These are phyloP conservation scores for Boletus rubropictus DNA, from an alignment of 768 basidiomycete species.

Conservation along the genomic window DNA sequence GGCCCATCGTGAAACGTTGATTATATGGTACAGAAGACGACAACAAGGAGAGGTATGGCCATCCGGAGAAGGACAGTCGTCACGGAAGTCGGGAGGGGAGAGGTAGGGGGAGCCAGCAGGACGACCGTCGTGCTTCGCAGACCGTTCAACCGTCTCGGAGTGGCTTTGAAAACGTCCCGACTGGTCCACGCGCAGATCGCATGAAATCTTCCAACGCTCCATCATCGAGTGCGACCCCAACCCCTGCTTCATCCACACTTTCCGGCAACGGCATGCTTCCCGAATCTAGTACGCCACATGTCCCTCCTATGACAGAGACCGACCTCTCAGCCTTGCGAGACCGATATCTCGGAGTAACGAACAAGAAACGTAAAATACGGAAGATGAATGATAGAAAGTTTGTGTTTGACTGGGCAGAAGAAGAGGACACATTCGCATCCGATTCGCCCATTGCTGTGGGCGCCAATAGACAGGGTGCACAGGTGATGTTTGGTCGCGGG, in stretches of 20 bases:
- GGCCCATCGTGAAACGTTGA: constrained; percentile 3
- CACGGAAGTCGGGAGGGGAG: constrained; percentile 38
- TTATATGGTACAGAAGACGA: constrained; percentile 40
- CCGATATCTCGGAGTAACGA: constrained; percentile 90
- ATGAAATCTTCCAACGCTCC: constrained; percentile 34
- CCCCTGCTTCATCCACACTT: constrained; percentile 45
- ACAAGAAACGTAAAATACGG: constrained; percentile 89
- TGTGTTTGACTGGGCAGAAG: constrained; percentile 98
- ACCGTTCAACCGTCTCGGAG: constrained; percentile 33
- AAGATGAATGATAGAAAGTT: constrained; percentile 97
- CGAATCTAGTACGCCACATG: constrained; percentile 37
- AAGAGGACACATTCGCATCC: constrained; percentile 85
- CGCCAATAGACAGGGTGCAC: constrained; percentile 70
- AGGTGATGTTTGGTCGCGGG: constrained; percentile 85
- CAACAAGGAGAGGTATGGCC: constrained; percentile 38
- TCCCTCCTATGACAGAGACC: constrained; percentile 69
- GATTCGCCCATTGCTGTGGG: constrained; percentile 72
- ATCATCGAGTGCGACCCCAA: constrained; percentile 37
- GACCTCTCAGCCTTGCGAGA: constrained; percentile 84
- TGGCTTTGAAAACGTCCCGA: constrained; percentile 68
- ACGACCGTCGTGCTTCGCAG: constrained; percentile 33
- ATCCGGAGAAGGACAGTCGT: constrained; percentile 46
- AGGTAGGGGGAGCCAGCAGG: constrained; percentile 34
- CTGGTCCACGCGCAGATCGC: constrained; percentile 78
- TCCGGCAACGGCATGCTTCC: constrained; percentile 26